Evolutionary conservation across 208 protist species (phyloP).

Genomic region (Trichomonas tenax): DNA sequence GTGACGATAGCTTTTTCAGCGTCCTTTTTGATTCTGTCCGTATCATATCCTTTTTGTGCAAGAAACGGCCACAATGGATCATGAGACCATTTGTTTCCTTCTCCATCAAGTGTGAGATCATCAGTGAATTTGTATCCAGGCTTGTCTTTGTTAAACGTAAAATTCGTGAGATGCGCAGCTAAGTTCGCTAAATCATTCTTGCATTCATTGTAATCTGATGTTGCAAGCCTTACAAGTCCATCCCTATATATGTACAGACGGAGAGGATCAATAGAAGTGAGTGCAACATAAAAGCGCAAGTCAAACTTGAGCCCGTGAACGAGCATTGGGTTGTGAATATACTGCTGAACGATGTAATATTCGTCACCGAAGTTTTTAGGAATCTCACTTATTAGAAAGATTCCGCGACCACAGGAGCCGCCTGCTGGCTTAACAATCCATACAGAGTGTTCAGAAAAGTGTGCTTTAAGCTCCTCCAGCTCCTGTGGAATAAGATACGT

Average conservation of each 20-base stretch:
- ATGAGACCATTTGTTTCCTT: conserved; percentile 38
- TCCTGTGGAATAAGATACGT: neutral
- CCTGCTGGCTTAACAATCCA: conserved; percentile 25
- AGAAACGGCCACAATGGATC: neutral
- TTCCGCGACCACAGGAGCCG: conserved; percentile 24
- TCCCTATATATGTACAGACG: conserved; percentile 32
- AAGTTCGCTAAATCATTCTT: neutral
- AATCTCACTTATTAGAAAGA: neutral
- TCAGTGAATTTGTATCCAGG: neutral
- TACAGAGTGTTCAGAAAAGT: neutral
- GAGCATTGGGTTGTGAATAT: conserved; percentile 16
- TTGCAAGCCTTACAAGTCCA: conserved; percentile 33
- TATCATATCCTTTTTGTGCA: neutral
- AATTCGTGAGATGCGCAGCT: conserved; percentile 36
- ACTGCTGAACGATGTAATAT: neutral
- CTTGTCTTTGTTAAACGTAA: conserved; percentile 32
- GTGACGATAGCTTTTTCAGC: conserved; percentile 16
- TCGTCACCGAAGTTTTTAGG: neutral
- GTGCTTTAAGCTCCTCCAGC: neutral
- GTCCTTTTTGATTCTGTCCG: neutral
- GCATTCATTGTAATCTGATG: neutral
- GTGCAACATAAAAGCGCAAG: conserved; percentile 37
- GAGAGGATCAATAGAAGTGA: conserved; percentile 34
- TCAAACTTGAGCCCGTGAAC: conserved; percentile 38
- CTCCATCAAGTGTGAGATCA: neutral